Evolutionary conservation across 2,329 filamentous ascomycete species (phyloP).

Genomic region (Metarhizium album): DNA sequence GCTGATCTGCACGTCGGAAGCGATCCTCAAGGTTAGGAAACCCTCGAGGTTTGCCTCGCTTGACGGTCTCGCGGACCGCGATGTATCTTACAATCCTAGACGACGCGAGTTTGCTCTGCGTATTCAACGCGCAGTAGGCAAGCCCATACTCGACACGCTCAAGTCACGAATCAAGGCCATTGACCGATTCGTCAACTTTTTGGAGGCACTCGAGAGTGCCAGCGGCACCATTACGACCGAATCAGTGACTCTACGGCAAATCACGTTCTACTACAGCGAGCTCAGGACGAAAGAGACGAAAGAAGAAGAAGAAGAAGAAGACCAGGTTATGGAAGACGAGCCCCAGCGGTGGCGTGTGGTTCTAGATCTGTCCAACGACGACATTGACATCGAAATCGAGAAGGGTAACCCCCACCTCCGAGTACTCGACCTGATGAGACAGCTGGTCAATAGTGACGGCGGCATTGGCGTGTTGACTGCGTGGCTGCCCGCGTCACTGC

Average conservation of each 20-base stretch:
- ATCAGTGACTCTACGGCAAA: conserved; percentile 47
- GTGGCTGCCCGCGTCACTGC: conserved; percentile 50
- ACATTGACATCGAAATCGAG: conserved; percentile 49
- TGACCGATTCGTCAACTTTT: conserved; percentile 58
- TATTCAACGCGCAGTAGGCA: conserved; percentile 47
- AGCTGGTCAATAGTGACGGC: conserved; percentile 43
- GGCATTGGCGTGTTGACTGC: conserved; percentile 42
- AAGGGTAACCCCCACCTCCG: conserved; percentile 57
- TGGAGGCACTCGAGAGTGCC: conserved; percentile 52
- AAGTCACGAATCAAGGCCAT: conserved; percentile 52
- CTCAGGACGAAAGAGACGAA: conserved; percentile 3
- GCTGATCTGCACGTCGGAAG: conserved; percentile 36
- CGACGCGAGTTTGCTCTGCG: conserved; percentile 54
- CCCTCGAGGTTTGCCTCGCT: conserved; percentile 45
- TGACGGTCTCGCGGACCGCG: conserved; percentile 42
- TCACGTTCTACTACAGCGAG: conserved; percentile 58
- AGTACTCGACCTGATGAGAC: conserved; percentile 46
- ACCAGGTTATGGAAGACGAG: conserved; percentile 6
- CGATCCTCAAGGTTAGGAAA: conserved; percentile 42
- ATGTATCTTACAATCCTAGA: conserved; percentile 49
- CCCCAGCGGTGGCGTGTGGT: conserved; percentile 38
- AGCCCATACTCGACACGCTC: conserved; percentile 48
- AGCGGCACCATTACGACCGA: conserved; percentile 45
- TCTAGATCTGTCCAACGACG: conserved; percentile 43
- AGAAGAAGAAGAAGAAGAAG: not conserved